Conservation (phyloP, 164 flowering plant genomes). For the Liquidambar formosana region DNA sequence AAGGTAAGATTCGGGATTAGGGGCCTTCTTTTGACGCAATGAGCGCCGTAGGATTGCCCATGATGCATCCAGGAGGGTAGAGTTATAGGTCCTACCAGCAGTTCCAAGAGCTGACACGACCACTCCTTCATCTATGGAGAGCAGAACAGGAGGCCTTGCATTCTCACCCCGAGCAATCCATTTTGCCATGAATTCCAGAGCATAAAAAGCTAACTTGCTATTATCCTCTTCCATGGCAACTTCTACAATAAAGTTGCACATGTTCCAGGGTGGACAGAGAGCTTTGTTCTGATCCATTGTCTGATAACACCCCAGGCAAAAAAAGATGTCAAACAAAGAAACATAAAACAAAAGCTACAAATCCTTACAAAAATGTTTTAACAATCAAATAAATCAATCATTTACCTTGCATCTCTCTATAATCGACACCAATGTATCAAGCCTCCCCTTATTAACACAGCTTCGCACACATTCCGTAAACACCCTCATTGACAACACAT, state of each 20-base stretch:
- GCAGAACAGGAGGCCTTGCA: conserved; percentile 54
- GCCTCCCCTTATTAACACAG: conserved; percentile 62
- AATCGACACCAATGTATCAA: conserved; percentile 73
- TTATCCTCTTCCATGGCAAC: conserved; percentile 69
- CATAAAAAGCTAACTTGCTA: conserved; percentile 73
- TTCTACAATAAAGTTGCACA: conserved; percentile 66
- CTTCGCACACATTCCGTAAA: conserved; percentile 61
- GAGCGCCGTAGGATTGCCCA: conserved; percentile 81
- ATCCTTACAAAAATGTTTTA: not conserved
- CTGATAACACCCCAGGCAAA: conserved; percentile 40
- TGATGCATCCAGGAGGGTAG: conserved; percentile 76
- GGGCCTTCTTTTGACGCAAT: conserved; percentile 67
- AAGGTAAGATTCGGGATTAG: conserved; percentile 72
- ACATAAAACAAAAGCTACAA: not conserved
- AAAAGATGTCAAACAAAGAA: not conserved
- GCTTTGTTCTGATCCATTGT: conserved; percentile 85
- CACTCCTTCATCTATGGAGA: conserved; percentile 83
- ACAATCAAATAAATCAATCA: not conserved
- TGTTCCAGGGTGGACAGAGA: conserved; percentile 69
- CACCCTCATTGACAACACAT: conserved; percentile 54
- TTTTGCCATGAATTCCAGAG: conserved; percentile 74
- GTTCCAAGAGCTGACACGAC: conserved; percentile 71
- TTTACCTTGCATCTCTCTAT: conserved; percentile 94
- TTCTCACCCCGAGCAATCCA: conserved; percentile 80
- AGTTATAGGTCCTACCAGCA: conserved; percentile 68